phyloP scores from a whole-genome alignment of 2,329 filamentous ascomycete genomes.

The Tolypocladium paradoxum region DNA sequence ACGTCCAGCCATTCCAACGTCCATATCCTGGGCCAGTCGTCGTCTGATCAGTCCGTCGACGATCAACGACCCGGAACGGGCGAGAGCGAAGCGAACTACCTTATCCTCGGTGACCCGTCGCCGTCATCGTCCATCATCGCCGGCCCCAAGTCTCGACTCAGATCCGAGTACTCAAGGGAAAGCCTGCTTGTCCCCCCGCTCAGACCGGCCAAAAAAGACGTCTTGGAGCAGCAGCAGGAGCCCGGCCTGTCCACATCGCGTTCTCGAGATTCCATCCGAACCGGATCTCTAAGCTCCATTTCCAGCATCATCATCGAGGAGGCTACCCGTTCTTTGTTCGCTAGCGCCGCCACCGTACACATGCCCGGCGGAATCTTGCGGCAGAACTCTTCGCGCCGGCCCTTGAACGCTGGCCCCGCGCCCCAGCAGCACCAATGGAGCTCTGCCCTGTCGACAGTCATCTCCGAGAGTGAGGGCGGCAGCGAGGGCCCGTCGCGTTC shows the following conservation, averaged over 20 bases:
- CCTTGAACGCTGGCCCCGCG: neutral
- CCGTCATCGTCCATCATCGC: constrained; percentile 29
- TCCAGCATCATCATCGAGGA: constrained; percentile 43
- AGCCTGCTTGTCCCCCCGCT: constrained; percentile 49
- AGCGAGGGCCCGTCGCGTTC: constrained; percentile 39
- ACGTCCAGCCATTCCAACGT: constrained; percentile 39
- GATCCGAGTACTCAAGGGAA: constrained; percentile 46
- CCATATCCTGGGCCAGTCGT: constrained; percentile 39
- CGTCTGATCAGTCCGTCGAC: constrained; percentile 27
- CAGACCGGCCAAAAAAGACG: constrained; percentile 33
- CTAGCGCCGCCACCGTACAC: constrained; percentile 14
- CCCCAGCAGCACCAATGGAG: constrained; percentile 46
- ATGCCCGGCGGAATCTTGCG: constrained; percentile 2
- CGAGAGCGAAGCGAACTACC: constrained; percentile 40
- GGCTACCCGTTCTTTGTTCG: constrained; percentile 22
- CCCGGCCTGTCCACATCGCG: constrained; percentile 37
- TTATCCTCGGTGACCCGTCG: constrained; percentile 35
- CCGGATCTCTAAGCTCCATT: constrained; percentile 44
- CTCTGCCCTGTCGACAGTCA: constrained; percentile 52
- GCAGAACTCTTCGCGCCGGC: neutral
- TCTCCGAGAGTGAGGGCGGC: constrained; percentile 48
- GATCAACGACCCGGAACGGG: constrained; percentile 23
- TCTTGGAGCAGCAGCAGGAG: constrained; percentile 37
- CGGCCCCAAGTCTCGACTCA: constrained; percentile 18
- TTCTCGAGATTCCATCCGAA: constrained; percentile 42